Percentiles rank a stretch among this genome's conserved stretches.
Conservation (phyloP, 768 basidiomycete species). For the Calvatia gigantea region DNA sequence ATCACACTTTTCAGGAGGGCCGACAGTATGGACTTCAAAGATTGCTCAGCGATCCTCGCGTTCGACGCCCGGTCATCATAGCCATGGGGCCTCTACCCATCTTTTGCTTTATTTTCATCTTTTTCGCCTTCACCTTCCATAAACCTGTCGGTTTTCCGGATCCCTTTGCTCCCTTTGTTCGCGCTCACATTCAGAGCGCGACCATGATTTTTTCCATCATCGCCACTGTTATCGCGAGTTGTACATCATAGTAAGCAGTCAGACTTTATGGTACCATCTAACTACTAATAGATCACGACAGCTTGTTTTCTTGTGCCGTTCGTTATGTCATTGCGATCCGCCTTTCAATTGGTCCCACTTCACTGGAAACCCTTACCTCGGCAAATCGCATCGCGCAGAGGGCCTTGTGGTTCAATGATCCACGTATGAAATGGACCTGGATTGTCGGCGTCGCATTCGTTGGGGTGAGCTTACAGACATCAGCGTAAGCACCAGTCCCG, state of each 20-base stretch:
- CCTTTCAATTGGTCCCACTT: neutral
- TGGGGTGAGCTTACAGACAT: neutral
- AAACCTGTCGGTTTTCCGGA: neutral
- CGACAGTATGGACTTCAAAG: neutral
- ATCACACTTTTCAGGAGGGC: neutral
- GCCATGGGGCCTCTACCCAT: neutral
- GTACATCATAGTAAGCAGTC: neutral
- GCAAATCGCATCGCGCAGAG: neutral
- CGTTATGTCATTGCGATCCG: neutral
- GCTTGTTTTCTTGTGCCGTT: conserved; percentile 1
- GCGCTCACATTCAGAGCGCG: neutral
- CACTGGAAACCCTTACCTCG: neutral
- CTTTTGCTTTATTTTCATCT: neutral
- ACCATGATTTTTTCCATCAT: conserved; percentile 2
- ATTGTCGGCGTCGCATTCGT: neutral
- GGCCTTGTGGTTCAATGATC: neutral
- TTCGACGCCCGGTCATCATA: neutral
- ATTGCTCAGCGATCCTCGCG: neutral
- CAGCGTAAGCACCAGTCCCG: neutral
- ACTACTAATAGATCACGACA: neutral
- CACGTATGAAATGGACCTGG: conserved; percentile 1
- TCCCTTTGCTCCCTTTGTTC: neutral
- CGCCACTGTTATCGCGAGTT: neutral
- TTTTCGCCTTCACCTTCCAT: neutral
- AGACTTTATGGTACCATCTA: neutral